Evolutionary conservation across 2,329 filamentous ascomycete genomes (phyloP).

Genomic region (Claviceps sp.): DNA sequence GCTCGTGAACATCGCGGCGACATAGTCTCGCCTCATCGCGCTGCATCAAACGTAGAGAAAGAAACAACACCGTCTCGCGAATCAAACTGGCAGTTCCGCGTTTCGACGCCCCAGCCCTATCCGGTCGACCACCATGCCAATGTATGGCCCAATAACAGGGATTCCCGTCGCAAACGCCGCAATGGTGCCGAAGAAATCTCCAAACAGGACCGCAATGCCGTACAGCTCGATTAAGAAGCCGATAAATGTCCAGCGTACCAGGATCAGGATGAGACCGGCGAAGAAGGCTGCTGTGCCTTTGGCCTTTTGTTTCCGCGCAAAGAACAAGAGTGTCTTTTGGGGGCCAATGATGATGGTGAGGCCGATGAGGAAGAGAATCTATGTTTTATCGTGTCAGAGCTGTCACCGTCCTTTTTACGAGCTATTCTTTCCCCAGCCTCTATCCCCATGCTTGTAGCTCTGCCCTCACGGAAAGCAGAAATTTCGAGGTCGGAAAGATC

Average conservation of each 20-base stretch:
- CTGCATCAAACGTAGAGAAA: not conserved
- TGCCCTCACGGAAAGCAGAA: slow-evolving; percentile 1
- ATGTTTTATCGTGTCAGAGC: slow-evolving; percentile 6
- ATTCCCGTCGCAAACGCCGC: slow-evolving; percentile 74
- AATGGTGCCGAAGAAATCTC: slow-evolving; percentile 90
- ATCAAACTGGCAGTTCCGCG: slow-evolving; percentile 63
- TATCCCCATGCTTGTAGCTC: not conserved
- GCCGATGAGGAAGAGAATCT: slow-evolving; percentile 97
- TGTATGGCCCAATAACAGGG: slow-evolving; percentile 76
- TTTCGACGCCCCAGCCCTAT: slow-evolving; percentile 57
- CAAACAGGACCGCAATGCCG: slow-evolving; percentile 85
- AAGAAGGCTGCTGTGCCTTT: slow-evolving; percentile 86
- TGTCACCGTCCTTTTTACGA: not conserved
- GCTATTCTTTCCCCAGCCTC: slow-evolving; percentile 1
- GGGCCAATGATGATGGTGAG: slow-evolving; percentile 91
- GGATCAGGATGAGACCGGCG: slow-evolving; percentile 67
- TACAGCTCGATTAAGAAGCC: slow-evolving; percentile 88
- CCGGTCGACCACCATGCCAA: slow-evolving; percentile 61
- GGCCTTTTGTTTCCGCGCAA: slow-evolving; percentile 83
- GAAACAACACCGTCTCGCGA: not conserved
- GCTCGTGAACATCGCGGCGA: not conserved
- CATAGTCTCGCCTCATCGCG: not conserved
- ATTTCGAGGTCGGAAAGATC: not conserved
- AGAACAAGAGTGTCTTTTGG: slow-evolving; percentile 85
- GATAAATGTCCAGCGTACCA: slow-evolving; percentile 80